Evolutionary conservation across 495 filamentous ascomycete genomes (phyloP).

Genomic region (Penicillium paradoxum): DNA sequence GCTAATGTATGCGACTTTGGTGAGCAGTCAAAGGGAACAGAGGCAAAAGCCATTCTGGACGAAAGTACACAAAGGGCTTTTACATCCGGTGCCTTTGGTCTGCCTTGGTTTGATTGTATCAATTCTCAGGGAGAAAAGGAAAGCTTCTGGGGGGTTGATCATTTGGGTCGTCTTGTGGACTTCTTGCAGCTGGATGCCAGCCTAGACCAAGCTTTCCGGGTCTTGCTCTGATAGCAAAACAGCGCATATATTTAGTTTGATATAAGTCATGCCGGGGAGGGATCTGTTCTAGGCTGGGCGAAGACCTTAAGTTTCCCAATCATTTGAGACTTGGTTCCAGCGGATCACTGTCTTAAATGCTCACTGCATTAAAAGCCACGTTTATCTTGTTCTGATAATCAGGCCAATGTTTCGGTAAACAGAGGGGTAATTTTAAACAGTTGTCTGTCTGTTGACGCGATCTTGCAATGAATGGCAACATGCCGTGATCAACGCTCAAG

Average conservation of each 20-base stretch:
- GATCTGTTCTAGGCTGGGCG: no score
- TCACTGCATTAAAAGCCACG: not conserved
- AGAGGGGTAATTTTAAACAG: not conserved
- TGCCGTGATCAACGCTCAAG: not conserved
- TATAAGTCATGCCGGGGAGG: no score
- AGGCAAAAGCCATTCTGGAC: not conserved
- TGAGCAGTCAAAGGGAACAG: not conserved
- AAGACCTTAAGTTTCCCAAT: no score
- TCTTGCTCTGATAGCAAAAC: conserved; percentile 2
- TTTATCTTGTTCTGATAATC: not conserved
- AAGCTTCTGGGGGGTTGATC: conserved; percentile 61
- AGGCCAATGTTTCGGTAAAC: no score
- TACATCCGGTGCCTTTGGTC: conserved; percentile 46
- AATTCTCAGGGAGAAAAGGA: conserved; percentile 50
- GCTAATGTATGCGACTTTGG: no score
- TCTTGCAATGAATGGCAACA: not conserved
- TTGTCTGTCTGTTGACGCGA: not conserved
- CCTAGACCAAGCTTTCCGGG: conserved; percentile 6
- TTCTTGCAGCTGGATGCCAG: conserved; percentile 48
- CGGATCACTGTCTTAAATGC: no score
- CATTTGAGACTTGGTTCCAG: no score
- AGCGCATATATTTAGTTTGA: not conserved
- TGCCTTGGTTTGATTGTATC: conserved; percentile 62
- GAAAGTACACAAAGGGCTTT: conserved; percentile 11
- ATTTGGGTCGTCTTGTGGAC: conserved; percentile 52